Evolutionary conservation across 108 stramenopile species (phyloP).

Genomic region (Bacterosira constricta): DNA sequence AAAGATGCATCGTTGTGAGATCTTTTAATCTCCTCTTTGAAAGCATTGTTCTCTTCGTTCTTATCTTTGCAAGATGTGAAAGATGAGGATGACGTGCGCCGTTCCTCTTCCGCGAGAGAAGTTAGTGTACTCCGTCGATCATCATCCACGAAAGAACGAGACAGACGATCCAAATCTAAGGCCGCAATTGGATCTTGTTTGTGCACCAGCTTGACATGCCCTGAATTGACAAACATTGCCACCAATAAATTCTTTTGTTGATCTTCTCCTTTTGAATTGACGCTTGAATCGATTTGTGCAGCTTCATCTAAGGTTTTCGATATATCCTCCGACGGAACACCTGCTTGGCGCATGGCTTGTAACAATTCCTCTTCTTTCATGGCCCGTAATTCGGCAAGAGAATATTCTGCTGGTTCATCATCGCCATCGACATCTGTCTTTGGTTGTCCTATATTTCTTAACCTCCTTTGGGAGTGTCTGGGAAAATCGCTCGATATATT

Average conservation of each 20-base stretch:
- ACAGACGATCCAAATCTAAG: too few relatives aligned
- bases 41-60: too few relatives aligned
- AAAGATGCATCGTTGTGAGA: too few relatives aligned
- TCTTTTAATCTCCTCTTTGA: too few relatives aligned
- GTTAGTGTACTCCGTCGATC: too few relatives aligned
- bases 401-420: slow-evolving; percentile 28
- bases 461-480: neutral
- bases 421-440: neutral
- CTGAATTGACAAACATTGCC: slow-evolving; percentile 36
- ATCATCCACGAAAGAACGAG: too few relatives aligned
- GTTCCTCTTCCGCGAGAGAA: too few relatives aligned
- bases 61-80: too few relatives aligned
- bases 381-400: slow-evolving; percentile 30
- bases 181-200: neutral
- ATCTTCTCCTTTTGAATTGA: slow-evolving; percentile 1
- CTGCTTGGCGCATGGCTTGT: slow-evolving; percentile 22
- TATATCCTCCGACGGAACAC: slow-evolving; percentile 22
- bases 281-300: neutral
- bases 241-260: slow-evolving; percentile 22
- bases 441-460: neutral
- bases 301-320: neutral
- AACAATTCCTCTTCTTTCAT: slow-evolving; percentile 29
- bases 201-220: slow-evolving; percentile 27
- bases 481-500: neutral
- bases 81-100: too few relatives aligned